These are phyloP conservation scores for Neonectria hederae DNA, from an alignment of 2,329 filamentous ascomycete species.

Conservation along the genomic window DNA sequence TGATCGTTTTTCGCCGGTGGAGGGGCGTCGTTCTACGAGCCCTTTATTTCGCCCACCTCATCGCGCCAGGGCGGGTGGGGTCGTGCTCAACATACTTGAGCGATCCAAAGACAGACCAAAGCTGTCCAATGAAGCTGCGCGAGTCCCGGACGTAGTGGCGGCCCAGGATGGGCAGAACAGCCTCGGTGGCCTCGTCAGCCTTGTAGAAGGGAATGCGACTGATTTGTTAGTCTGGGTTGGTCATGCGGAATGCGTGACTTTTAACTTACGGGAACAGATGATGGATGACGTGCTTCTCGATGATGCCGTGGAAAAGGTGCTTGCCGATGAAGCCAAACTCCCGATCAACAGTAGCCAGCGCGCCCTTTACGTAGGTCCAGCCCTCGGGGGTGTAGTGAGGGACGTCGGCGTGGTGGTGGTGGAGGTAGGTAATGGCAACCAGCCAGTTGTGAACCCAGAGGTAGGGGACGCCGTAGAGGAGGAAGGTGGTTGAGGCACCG, in stretches of 20 bases:
- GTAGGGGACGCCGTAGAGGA: slow-evolving; percentile 72
- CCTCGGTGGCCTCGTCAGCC: slow-evolving; percentile 62
- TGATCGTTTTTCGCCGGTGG: slow-evolving; percentile 11
- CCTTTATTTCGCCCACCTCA: slow-evolving; percentile 42
- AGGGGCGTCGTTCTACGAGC: neutral
- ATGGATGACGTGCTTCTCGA: slow-evolving; percentile 69
- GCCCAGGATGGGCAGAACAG: slow-evolving; percentile 91
- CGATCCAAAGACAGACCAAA: slow-evolving; percentile 42
- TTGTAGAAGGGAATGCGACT: slow-evolving; percentile 55
- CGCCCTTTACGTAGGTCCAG: slow-evolving; percentile 71
- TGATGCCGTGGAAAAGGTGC: slow-evolving; percentile 71
- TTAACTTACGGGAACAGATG: slow-evolving; percentile 60
- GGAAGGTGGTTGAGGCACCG: slow-evolving; percentile 64
- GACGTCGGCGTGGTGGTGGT: slow-evolving; percentile 70
- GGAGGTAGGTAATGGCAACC: slow-evolving; percentile 79
- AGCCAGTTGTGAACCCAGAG: slow-evolving; percentile 78
- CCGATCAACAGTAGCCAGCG: slow-evolving; percentile 69
- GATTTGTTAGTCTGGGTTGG: neutral
- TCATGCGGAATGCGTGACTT: neutral
- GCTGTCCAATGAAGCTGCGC: slow-evolving; percentile 43
- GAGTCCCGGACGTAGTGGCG: slow-evolving; percentile 76
- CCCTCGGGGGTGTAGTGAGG: slow-evolving; percentile 55
- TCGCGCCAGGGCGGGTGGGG: slow-evolving; percentile 34
- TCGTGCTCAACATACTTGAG: slow-evolving; percentile 45
- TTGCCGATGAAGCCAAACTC: slow-evolving; percentile 70